Conservation (phyloP, 345 rosid species). For the Bretschneidera sinensis region DNA sequence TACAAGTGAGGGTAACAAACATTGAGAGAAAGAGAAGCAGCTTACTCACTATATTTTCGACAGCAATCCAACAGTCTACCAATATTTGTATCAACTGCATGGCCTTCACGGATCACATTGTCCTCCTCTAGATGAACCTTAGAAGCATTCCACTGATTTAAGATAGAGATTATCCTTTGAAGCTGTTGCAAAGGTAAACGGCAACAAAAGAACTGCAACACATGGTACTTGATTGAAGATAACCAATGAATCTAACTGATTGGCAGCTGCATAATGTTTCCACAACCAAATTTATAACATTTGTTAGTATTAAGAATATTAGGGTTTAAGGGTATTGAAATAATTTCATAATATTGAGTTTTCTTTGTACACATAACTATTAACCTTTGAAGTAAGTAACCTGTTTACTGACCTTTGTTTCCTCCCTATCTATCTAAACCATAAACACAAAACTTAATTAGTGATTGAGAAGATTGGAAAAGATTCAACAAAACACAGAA, state of each 20-base stretch:
- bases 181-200: constrained; percentile 48
- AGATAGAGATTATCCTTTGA: constrained; percentile 35
- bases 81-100: constrained; percentile 20
- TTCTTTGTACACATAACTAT: too few species aligned
- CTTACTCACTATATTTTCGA: constrained; percentile 41
- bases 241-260: background rate
- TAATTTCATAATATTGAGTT: too few species aligned
- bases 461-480: too few species aligned
- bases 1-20: background rate
- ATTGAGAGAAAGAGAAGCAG: background rate
- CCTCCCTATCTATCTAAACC: too few species aligned
- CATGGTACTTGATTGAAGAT: background rate
- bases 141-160: constrained; percentile 46
- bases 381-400: too few species aligned
- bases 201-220: constrained; percentile 22
- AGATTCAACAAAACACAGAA: too few species aligned
- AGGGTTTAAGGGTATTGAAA: too few species aligned
- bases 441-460: too few species aligned
- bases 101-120: constrained; percentile 22
- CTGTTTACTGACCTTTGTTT: too few species aligned
- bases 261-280: background rate
- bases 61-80: constrained; percentile 56
- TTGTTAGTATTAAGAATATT: too few species aligned
- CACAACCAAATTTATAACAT: background rate
- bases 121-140: constrained; percentile 24